Evolutionary conservation across 805 yeast genomes (phyloP), one percentile per base, ranked within the genome.

Genomic region (Blastobotrys peoriensis): DNA sequence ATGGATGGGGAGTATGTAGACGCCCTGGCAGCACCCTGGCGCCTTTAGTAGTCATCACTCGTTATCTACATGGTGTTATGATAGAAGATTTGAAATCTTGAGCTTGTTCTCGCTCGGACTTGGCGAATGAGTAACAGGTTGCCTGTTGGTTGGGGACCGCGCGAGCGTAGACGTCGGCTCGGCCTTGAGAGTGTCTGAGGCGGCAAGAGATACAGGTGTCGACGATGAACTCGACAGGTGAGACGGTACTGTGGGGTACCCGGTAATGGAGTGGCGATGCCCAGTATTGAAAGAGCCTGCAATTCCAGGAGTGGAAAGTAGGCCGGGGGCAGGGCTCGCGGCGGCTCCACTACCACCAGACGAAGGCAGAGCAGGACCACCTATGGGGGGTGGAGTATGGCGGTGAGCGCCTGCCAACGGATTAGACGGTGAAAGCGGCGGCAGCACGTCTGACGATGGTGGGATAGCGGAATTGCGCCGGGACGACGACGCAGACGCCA

Each of bases 11-110:
- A n/a, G n/a, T n/a, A n/a, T n/a, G n/a, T n/a, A n/a, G n/a, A n/a
- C n/a, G n/a, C n/a, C n/a, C n/a, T n/a, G n/a, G n/a, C n/a, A n/a
- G n/a, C n/a, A n/a, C n/a, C n/a, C n/a, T 25, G 30, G 13, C 13
- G 30, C 8, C 10, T 25, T 25, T 25, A 13, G 13, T 13, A 25
- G 30, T 25, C 13, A 13, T 25, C 30, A 8, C 8, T 8, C 8
- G 8, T 8, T 8, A 25, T 25, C 30, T 25, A 25, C 34, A 17
- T 17, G 16, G 15, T 16, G 16, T 43, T 41, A 53, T n/a, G 55
- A 51, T 18, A 53, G 49, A 19, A 53, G 44, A 33, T 49, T 52
- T 10, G 55, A 51, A 25, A 53, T 53, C 41, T 47, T 48, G 23
- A 53, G 48, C 43, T 52, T 51, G 13, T 45, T 38, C 15, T 16